These are phyloP conservation scores for Pachysolen tannophilus DNA, from an alignment of 805 yeast species.

Conservation along the genomic window DNA sequence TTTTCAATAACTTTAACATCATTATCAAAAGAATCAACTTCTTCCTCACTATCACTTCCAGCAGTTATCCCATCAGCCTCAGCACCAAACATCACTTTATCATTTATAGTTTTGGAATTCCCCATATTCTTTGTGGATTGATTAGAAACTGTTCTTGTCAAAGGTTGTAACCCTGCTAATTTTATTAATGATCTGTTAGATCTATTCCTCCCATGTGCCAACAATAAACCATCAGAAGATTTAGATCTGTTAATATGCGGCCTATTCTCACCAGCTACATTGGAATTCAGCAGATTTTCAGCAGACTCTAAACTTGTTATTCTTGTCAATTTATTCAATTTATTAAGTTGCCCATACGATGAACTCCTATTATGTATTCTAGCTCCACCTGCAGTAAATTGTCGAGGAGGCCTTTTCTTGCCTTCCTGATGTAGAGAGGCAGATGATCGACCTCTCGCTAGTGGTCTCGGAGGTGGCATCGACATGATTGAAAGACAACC, in stretches of 20 bases:
- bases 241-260: conserved; percentile 26
- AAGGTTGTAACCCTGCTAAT: conserved; percentile 17
- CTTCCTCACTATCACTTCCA: conserved; percentile 25
- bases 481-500: conserved; percentile 6
- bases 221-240: conserved; percentile 22
- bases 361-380: conserved; percentile 20
- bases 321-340: conserved; percentile 22
- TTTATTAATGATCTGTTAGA: conserved; percentile 3
- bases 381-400: conserved; percentile 25
- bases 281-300: conserved; percentile 16
- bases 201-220: conserved; percentile 12
- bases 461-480: conserved; percentile 8
- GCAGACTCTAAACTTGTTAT: conserved; percentile 21
- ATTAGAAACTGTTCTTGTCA: conserved; percentile 17
- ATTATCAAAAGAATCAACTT: conserved; percentile 32
- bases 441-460: conserved; percentile 18
- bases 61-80: no score
- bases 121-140: conserved; percentile 6
- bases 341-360: conserved; percentile 23
- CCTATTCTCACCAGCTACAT: conserved; percentile 9
- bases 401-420: conserved; percentile 21
- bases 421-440: conserved; percentile 19
- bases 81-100: conserved; percentile 8
- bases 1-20: conserved; percentile 19
- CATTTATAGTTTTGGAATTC: not conserved